Evolutionary conservation across 345 rosid species (phyloP), one percentile per base, ranked within the genome.

Genomic region (Linum lewisii): DNA sequence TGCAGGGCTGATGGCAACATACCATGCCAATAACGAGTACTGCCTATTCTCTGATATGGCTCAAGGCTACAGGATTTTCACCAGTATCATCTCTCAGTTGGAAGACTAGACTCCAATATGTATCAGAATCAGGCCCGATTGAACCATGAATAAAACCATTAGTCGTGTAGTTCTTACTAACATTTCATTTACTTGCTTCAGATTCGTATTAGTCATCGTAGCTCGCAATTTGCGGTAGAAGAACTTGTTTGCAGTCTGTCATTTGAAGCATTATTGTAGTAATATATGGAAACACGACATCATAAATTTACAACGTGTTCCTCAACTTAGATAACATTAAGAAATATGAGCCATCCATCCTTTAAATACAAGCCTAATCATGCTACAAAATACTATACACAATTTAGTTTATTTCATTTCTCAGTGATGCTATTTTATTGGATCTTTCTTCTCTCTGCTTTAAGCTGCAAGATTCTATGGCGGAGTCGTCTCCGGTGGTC

Each of bases 1-100:
- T 65, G 78, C 84, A 92, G 98, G 98, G 75, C 78, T 93, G 65
- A 93, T 87, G 94, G 91, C 85, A 8, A 93, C 99, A 44, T 89
- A 87, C 70, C 95, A 89, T 69, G 99, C 97, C 54, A 80, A 87
- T 84, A 93, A 94, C 1, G 97, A 94, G 82, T 87, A 94, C 62
- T 90, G 99, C 58, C 90, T 87, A 66, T 80, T 89, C 44, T 62
- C 90, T 2, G 99, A 87, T 75, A 90, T 93, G 99, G 77, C 91
- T 76, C 84, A 89, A 75, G 99, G 99, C 52, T 90, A 74, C 72
- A 69, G 63, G n/a, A 83, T 89, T 53, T 87, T 93, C 57, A 73
- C 66, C 29, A 84, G 77, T 72, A 74, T 93, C 78, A 90, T 90
- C 57, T 58, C 92, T 49, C 93, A 84, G 54, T 73, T 87, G 63